Evolutionary conservation across 2,329 filamentous ascomycete species (phyloP).

Genomic region (Calonectria pseudoreteaudii): DNA sequence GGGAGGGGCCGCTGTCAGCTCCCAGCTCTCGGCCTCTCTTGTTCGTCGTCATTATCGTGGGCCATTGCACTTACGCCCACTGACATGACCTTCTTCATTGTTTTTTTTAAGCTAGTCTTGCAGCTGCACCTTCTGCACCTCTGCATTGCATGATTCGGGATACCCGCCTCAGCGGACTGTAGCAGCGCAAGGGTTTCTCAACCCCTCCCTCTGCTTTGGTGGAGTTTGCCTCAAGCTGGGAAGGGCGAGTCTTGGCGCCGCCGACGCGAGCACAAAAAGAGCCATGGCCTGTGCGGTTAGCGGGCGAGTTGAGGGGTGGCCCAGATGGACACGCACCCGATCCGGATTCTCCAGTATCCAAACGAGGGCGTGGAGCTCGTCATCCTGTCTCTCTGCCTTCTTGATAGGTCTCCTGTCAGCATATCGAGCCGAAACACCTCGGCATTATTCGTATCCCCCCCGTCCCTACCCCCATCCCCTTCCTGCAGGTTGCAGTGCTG

Average conservation of each 20-base stretch:
- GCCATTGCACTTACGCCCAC: neutral
- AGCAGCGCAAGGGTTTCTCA: conserved; percentile 3
- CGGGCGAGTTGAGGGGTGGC: conserved; percentile 8
- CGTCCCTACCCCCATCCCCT: neutral
- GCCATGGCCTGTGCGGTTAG: conserved; percentile 3
- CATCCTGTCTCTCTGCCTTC: neutral
- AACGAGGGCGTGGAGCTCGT: neutral
- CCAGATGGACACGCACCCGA: conserved; percentile 6
- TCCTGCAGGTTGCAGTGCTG: neutral
- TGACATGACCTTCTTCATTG: neutral
- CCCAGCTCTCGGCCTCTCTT: neutral
- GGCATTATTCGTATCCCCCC: conserved; percentile 8
- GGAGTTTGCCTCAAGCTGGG: conserved; percentile 9
- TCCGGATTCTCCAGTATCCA: neutral
- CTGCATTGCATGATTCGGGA: conserved; percentile 5
- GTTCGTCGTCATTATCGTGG: neutral
- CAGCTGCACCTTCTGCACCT: neutral
- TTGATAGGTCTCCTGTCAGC: neutral
- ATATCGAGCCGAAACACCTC: conserved; percentile 4
- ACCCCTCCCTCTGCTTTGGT: neutral
- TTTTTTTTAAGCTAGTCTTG: conserved; percentile 5
- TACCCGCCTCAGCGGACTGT: neutral
- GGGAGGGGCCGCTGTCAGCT: neutral
- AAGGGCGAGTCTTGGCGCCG: conserved; percentile 6
- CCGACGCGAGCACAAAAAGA: conserved; percentile 7